A percentile compares a stretch with the other conserved stretches of the same genome.
Conservation (phyloP, 192 early-diverging fungal genomes). For the Glomus cerebriforme region DNA sequence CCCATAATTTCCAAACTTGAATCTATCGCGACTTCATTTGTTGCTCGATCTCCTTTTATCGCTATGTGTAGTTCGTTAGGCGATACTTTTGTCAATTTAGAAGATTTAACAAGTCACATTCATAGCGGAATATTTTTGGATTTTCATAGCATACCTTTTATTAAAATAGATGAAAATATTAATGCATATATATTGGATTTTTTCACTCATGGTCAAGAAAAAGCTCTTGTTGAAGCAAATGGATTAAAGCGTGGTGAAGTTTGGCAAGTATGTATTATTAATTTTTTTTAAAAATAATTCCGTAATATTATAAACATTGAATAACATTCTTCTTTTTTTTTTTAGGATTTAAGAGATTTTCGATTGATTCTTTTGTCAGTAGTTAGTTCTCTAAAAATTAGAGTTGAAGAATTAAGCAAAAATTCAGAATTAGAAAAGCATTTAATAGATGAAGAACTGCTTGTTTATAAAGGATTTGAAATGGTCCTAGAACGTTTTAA, state of each 20-base stretch:
- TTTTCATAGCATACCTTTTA: slow-evolving; percentile 10
- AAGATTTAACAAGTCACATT: slow-evolving; percentile 24
- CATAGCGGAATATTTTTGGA: slow-evolving; percentile 21
- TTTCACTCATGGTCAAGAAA: slow-evolving; percentile 19
- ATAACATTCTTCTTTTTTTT: neutral
- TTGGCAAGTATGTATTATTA: slow-evolving; percentile 2
- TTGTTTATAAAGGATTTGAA: slow-evolving; percentile 14
- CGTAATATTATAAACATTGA: neutral
- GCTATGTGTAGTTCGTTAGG: slow-evolving; percentile 10
- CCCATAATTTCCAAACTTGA: neutral
- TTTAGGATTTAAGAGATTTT: slow-evolving; percentile 26
- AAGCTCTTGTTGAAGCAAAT: slow-evolving; percentile 25
- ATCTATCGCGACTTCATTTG: neutral
- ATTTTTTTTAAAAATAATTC: neutral
- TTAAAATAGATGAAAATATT: neutral
- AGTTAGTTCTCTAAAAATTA: neutral
- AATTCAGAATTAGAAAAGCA: neutral
- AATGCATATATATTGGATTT: slow-evolving; percentile 30
- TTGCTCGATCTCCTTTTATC: slow-evolving; percentile 31
- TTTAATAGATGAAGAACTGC: neutral
- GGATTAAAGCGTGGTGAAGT: slow-evolving; percentile 29
- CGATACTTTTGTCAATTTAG: neutral
- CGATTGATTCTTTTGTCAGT: neutral
- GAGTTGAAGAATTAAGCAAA: neutral
- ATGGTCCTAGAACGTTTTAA: slow-evolving; percentile 1